phyloP scores from a whole-genome alignment of 345 rosid species.

The Melaleuca quinquenervia region DNA sequence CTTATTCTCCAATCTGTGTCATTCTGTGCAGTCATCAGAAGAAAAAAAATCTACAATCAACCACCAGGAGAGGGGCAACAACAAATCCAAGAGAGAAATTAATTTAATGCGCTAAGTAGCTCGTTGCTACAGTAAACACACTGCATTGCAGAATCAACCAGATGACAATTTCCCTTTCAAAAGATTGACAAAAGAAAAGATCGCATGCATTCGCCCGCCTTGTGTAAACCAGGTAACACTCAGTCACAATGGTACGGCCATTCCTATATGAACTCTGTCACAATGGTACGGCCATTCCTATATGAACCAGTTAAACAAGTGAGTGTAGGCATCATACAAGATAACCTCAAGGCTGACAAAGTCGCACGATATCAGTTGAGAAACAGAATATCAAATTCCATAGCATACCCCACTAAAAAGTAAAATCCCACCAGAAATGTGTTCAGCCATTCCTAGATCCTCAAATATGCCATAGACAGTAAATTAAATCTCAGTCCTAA shows the following conservation, averaged over 20 bases:
- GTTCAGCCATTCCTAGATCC: background rate
- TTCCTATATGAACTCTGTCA: constrained; percentile 68
- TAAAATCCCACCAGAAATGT: background rate
- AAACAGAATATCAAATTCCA: background rate
- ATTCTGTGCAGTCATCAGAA: background rate
- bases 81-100: background rate
- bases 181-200: background rate
- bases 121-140: background rate
- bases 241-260: constrained; percentile 88
- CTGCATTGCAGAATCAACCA: constrained; percentile 1
- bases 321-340: constrained; percentile 6
- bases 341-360: too few species aligned
- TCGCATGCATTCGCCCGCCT: constrained; percentile 13
- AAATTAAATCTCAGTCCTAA: background rate
- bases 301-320: constrained; percentile 23
- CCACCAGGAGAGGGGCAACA: background rate
- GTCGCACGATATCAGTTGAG: background rate
- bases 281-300: constrained; percentile 90
- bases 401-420: background rate
- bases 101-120: background rate
- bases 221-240: constrained; percentile 17
- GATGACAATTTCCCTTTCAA: constrained; percentile 13
- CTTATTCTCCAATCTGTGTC: background rate
- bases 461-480: background rate
- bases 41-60: background rate